Evolutionary conservation across 345 rosid species (phyloP), one percentile per base, ranked within the genome.

Genomic region (Eucalyptus cladocalyx): DNA sequence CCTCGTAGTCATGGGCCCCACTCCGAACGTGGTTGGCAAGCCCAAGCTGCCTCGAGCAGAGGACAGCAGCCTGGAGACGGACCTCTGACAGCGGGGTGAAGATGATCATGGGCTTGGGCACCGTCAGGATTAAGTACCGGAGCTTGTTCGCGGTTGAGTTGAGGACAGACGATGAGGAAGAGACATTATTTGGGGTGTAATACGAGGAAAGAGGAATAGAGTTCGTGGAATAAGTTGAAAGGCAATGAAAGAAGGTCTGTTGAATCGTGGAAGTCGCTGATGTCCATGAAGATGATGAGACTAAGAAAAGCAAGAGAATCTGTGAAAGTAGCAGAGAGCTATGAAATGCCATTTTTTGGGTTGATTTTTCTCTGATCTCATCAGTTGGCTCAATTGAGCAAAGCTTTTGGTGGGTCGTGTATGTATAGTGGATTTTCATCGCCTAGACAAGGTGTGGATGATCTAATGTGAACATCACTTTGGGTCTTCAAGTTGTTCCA

Each of bases 1-100:
- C 97, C 88, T 95, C 95, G 58, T 90, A 95, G 88, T 94, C 95
- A 88, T 95, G 98, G 50, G 94, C 98, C 0, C 99, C 97, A 21
- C 97, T 95, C 11, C 96, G 92, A 15, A 94, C 87, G 69, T 93
- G 91, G 9, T 89, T 34, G 87, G 94, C 94, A n/a, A 93, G 21
- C n/a, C 92, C 88, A 14, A 92, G 93, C 87, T 90, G 17, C 62
- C 89, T 93, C 48, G 95, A 90, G 87, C 96, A 95, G 21, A 94
- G 89, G 81, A 96, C 92, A 65, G 93, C 93, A 24, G 95, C 95
- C 88, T 94, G 95, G 49, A 96, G 94, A 12, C 93, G 97, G 89
- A 95, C 89, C 87, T 91, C 95, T 1, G 89, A n/a, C 15, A 89
- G 6, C 0, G 99, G 97, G 15, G 88, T 92, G 93, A 96, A 53